phyloP scores from a whole-genome alignment of 345 rosid genomes.

The Euphorbia pulcherrima region DNA sequence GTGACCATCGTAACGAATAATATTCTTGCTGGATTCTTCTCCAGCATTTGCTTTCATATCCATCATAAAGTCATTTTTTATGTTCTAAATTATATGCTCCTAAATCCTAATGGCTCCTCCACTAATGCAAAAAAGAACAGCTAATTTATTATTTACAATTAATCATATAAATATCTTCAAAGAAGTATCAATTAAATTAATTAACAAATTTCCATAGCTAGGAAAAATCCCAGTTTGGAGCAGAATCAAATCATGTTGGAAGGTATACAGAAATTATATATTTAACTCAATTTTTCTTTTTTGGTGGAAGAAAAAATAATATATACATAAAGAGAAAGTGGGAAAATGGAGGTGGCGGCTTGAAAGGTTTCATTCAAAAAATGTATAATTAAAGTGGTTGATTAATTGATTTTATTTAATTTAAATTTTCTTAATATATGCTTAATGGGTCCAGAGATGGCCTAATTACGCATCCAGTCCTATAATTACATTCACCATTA shows the following conservation, averaged over 20 bases:
- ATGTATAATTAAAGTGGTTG: too few relatives aligned
- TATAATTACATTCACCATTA: constrained; percentile 2
- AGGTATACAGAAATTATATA: background rate
- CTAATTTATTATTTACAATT: background rate
- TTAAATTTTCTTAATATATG: background rate
- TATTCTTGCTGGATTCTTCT: constrained; percentile 31
- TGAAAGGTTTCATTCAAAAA: constrained; percentile 16
- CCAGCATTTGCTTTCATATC: constrained; percentile 20
- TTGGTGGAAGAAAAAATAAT: background rate
- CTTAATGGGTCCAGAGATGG: constrained; percentile 17
- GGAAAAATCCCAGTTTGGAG: background rate
- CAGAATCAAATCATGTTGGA: background rate
- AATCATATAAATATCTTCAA: background rate
- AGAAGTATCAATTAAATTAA: background rate
- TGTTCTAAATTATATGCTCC: background rate
- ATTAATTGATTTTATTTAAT: too few relatives aligned
- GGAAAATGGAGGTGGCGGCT: constrained; percentile 8
- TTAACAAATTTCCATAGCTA: background rate
- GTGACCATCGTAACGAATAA: background rate
- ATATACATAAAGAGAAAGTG: background rate
- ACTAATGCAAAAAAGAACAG: background rate
- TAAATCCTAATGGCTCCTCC: constrained; percentile 4
- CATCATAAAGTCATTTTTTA: background rate
- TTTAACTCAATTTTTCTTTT: too few relatives aligned
- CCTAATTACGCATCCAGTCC: constrained; percentile 15